phyloP scores from a whole-genome alignment of 257 asterid species.

The Nyctanthes arbortristis region DNA sequence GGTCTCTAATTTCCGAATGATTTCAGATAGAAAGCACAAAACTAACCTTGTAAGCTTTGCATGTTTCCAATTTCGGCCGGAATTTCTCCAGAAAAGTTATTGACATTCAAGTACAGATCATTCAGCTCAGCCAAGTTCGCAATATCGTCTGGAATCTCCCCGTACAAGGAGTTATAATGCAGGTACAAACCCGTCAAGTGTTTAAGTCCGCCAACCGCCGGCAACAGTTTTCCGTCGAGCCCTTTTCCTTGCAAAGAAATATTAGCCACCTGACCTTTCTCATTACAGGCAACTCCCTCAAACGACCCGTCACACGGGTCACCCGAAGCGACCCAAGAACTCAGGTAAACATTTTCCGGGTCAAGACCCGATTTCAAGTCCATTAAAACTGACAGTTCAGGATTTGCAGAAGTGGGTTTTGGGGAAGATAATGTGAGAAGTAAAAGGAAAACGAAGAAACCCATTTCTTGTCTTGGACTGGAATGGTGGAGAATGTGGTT shows the following conservation, averaged over 20 bases:
- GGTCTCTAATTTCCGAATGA: no score
- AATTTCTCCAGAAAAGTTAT: conserved; percentile 77
- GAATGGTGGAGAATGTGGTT: conserved; percentile 4
- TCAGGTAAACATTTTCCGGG: conserved; percentile 59
- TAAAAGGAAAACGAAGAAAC: conserved; percentile 30
- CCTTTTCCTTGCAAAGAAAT: conserved; percentile 90
- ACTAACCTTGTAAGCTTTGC: conserved; percentile 78
- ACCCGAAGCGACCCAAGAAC: conserved; percentile 68
- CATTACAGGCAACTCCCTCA: conserved; percentile 84
- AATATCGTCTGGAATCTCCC: conserved; percentile 75
- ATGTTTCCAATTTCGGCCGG: conserved; percentile 70
- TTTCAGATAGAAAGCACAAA: neutral
- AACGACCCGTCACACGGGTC: conserved; percentile 78
- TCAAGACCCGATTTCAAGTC: conserved; percentile 74
- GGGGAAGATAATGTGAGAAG: conserved; percentile 37
- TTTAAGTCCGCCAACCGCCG: conserved; percentile 60
- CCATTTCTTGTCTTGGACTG: conserved; percentile 42
- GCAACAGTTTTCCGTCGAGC: conserved; percentile 75
- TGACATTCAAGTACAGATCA: conserved; percentile 85
- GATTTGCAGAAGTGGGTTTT: conserved; percentile 29
- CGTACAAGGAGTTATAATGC: conserved; percentile 77
- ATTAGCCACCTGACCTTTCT: conserved; percentile 68
- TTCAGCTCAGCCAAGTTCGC: conserved; percentile 54
- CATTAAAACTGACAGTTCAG: conserved; percentile 58
- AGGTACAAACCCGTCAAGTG: conserved; percentile 82